Evolutionary conservation across 2,329 filamentous ascomycete genomes (phyloP), one percentile per base, ranked within the genome.

Genomic region (Arthrobotrys pseudoclavata): DNA sequence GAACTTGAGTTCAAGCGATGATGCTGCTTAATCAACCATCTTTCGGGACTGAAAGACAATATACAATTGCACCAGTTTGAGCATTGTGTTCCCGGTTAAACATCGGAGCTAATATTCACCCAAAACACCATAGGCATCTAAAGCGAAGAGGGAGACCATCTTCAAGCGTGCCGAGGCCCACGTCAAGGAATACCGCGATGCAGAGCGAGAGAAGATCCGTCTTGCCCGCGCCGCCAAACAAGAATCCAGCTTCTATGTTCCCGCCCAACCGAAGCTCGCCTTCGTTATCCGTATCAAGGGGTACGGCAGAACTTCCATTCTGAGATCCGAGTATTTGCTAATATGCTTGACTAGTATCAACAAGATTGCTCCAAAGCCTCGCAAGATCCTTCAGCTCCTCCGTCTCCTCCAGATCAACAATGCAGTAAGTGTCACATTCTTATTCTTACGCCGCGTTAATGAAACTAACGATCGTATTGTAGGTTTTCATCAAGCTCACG

Each of bases 351-450:
- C 55, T 80, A 91, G 95, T 97, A 98, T 99, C 94, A 98, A 98
- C 93, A 99, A 99, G 92, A 98, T 99, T 84, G 91, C 96, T 85
- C 96, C 96, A 83, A 98, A 99, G 92, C 96, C 96, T 87, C 94
- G 96, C 90, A 99, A 99, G 91, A 98, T 97, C 85, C 91, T 99
- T 83, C 96, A 99, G 88, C 93, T 99, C 79, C 94, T 99, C 86
- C 95, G 96, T 89, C 93, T 99, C 82, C 91, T 99, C 84, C 96
- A 99, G 89, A 99, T 99, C 92, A 99, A 99, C 93, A 98, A 97
- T 87, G 96, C 95, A 87, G 93, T 77, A 68, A 45, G 74, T 22
- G 2, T 22, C 12, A 13, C 4, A 1, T 3, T 24, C 0, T 24
- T 50, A 12, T 20, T 20, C n/a, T 13, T 50, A 50, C 5, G 13